phyloP scores from a whole-genome alignment of 306 rosid species.

The Potentilla sterilis region DNA sequence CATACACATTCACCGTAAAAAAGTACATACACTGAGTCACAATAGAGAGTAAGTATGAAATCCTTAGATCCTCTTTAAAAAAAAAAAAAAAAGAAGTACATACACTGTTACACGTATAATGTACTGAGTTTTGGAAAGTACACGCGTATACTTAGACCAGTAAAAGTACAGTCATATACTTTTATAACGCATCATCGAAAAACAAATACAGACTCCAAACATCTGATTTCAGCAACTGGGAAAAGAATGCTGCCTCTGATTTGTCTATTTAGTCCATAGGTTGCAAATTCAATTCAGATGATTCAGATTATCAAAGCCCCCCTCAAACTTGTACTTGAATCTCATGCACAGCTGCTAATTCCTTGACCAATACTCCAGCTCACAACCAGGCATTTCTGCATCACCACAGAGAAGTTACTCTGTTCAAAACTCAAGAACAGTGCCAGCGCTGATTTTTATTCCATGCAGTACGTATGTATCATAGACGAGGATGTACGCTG shows the following conservation, averaged over 20 bases:
- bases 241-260: neutral
- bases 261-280: neutral
- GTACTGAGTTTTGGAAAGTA: neutral
- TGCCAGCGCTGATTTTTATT: neutral
- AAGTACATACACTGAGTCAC: too few relatives aligned
- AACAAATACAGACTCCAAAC: neutral
- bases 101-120: neutral
- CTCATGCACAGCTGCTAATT: neutral
- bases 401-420: neutral
- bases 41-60: too few relatives aligned
- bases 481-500: neutral
- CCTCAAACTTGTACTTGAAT: neutral
- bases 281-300: neutral
- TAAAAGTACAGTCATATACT: neutral
- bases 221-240: neutral
- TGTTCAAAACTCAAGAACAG: neutral
- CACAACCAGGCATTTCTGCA: neutral
- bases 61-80: too few relatives aligned
- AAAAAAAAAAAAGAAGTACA: too few relatives aligned
- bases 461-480: neutral
- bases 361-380: neutral
- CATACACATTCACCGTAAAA: too few relatives aligned
- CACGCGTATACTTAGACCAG: neutral
- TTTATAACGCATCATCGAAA: neutral
- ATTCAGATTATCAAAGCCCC: neutral